Conservation (phyloP, 345 rosid species). For the Raphanus sativus region DNA sequence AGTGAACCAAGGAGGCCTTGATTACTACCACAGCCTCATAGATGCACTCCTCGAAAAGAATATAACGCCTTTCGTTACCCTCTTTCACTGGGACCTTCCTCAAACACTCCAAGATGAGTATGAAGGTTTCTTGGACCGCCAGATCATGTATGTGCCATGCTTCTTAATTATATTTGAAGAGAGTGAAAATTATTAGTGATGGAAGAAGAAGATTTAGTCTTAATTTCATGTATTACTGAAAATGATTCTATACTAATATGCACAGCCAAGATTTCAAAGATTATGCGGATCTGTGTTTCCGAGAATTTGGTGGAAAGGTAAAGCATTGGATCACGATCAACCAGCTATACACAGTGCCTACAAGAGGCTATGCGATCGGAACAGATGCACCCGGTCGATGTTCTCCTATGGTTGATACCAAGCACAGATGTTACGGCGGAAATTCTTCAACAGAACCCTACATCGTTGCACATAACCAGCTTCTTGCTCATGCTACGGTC, state of each 20-base stretch:
- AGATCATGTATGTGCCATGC: background rate
- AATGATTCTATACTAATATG: background rate
- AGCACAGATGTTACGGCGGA: background rate
- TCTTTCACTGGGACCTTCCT: conserved; percentile 2
- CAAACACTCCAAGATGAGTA: background rate
- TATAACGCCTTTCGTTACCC: background rate
- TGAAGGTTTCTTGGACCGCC: conserved; percentile 2
- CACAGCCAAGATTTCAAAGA: background rate
- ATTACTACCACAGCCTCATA: background rate
- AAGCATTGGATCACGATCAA: background rate
- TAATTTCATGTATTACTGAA: background rate
- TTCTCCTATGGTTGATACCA: background rate
- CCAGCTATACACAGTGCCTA: conserved; percentile 3
- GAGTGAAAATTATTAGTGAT: background rate
- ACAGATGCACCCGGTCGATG: background rate
- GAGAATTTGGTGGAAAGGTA: background rate
- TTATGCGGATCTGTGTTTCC: background rate
- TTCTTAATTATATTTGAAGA: background rate
- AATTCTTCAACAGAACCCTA: background rate
- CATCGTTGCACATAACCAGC: background rate
- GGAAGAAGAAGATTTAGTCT: background rate
- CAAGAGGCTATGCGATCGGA: background rate
- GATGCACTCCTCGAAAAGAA: conserved; percentile 2
- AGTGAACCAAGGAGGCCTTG: conserved; percentile 2
- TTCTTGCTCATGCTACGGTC: background rate